Conservation (phyloP, 257 asterid species). For the Solanum stenotomum region DNA sequence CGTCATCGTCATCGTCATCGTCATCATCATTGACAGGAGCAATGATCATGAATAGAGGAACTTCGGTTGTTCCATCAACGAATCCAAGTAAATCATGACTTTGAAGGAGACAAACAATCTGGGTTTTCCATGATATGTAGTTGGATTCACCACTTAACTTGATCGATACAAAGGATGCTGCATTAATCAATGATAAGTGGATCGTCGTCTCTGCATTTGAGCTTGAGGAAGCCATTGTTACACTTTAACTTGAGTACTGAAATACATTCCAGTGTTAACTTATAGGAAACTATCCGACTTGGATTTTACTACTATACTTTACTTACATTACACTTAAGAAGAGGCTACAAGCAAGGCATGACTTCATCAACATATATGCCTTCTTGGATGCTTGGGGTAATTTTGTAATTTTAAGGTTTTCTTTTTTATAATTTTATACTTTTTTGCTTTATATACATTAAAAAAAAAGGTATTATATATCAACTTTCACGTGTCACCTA, state of each 20-base stretch:
- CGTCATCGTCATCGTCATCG: background rate
- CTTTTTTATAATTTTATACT: background rate
- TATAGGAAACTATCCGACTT: too few relatives aligned
- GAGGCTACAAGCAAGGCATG: background rate
- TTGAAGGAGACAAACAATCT: background rate
- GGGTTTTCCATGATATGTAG: background rate
- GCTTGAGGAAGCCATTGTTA: too few relatives aligned
- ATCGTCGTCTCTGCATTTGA: too few relatives aligned
- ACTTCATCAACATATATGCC: background rate
- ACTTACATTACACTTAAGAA: too few relatives aligned
- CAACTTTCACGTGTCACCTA: too few relatives aligned
- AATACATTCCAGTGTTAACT: too few relatives aligned
- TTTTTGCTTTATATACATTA: background rate
- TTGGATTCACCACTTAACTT: background rate
- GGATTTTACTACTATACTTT: too few relatives aligned
- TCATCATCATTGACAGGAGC: background rate
- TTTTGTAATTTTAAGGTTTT: background rate
- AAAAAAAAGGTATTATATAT: too few relatives aligned
- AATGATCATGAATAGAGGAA: too few relatives aligned
- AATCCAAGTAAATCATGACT: background rate
- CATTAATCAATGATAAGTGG: background rate
- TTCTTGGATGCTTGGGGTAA: background rate
- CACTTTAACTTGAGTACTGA: too few relatives aligned
- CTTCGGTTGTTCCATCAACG: background rate
- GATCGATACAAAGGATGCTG: background rate